Base-by-base conservation (phyloP, 768 basidiomycete species). In the Cystofilobasidium macerans region DNA sequence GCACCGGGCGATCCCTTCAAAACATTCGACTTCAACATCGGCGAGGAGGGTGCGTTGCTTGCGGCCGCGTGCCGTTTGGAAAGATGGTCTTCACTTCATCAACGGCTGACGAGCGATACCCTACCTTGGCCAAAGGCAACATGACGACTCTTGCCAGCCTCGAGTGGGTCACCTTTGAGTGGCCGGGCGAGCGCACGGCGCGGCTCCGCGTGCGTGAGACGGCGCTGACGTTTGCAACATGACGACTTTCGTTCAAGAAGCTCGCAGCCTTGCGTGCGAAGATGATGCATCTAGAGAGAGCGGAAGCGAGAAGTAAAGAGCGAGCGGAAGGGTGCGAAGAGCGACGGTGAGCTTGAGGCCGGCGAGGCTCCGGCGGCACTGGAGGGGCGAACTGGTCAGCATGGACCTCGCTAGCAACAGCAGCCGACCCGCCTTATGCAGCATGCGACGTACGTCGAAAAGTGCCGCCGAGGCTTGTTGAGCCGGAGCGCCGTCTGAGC, bases 1-100 rank as follows among this genome's bases (percentile, higher is more conserved):
- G 79, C 82, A 30, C 87, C 89, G 20, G 86, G 86, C 0, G 82
- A 87, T 57, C 90, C 95, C 0, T 98, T 83, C 80, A 98, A 94
- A 77, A 86, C 85, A 3, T 80, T 93, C 58, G 82, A 82, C 43
- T 95, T 95, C 75, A 85, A 87, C 67, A 80, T 95, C 13, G 90
- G 88, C 0, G 83, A 85, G 54, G 87, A 87, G 72, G 88, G 92
- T 89, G 70, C 71, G 83, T 75, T 30, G 54, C 16, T 16, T 61
- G 22, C 57, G 40, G 9, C 8, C 36, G 30, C 53, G 20, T 45
- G 3, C 16, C 53, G 35, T 14, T 38, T 30, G n/a, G n/a, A n/a
- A n/a, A n/a, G n/a, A n/a, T n/a, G n/a, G n/a, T n/a, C n/a, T n/a
- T n/a, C n/a, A n/a, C n/a, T n/a, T n/a, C n/a, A n/a, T n/a, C n/a